Conservation (phyloP, 1,284 basidiomycete genomes). For the Inonotus hispidus region DNA sequence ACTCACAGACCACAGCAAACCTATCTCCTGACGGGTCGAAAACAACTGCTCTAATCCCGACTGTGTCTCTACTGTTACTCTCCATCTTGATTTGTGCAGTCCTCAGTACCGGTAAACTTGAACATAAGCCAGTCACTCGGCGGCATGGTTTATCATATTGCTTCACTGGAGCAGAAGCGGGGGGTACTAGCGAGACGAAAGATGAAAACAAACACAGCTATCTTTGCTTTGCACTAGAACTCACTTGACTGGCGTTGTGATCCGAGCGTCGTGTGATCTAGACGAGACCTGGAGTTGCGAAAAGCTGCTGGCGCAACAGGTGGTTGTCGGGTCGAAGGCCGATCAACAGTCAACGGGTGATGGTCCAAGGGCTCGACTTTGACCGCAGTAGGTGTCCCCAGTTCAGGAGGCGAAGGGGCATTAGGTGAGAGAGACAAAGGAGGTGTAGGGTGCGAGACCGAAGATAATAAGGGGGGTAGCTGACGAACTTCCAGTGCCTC, state of each 20-base stretch:
- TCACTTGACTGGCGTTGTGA: background rate
- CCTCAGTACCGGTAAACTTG: background rate
- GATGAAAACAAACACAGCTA: background rate
- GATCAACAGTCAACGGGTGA: background rate
- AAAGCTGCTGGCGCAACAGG: background rate
- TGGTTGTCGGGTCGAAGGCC: background rate
- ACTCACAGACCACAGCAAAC: constrained; percentile 26
- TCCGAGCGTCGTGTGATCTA: background rate
- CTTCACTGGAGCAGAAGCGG: background rate
- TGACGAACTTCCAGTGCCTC: background rate
- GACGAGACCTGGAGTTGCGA: background rate
- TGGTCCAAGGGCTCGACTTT: background rate
- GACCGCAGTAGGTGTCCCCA: background rate
- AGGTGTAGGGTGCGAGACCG: background rate
- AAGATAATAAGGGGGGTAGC: background rate
- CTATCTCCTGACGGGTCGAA: constrained; percentile 21
- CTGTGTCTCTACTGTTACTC: constrained; percentile 12
- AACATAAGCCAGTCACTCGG: background rate
- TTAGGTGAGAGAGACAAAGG: background rate
- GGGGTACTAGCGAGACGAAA: background rate
- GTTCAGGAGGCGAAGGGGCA: background rate
- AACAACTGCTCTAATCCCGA: constrained; percentile 18
- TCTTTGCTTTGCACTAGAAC: background rate
- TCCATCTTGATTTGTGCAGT: constrained; percentile 13
- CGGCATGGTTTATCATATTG: background rate